A percentile compares a stretch with the other conserved stretches of the same genome.
phyloP scores from a whole-genome alignment of 2,329 filamentous ascomycete species.

The Albifimbria verrucaria region DNA sequence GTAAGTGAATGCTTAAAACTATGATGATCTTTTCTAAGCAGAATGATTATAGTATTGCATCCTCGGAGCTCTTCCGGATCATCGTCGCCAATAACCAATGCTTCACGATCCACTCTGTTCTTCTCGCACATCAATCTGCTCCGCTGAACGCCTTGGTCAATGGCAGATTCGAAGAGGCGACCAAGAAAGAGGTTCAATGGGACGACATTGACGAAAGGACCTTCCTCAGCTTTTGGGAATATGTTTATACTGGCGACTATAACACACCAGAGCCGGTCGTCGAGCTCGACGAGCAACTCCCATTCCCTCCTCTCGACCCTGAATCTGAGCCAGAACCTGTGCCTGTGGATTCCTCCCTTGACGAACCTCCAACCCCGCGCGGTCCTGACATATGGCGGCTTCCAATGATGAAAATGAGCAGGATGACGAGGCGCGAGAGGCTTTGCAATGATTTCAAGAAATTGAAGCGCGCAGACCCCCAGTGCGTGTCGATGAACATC shows the following conservation, averaged over 20 bases:
- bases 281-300: background rate
- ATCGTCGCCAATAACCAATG: slow-evolving; percentile 7
- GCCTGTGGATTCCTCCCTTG: background rate
- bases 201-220: slow-evolving; percentile 8
- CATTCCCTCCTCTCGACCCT: background rate
- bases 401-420: background rate
- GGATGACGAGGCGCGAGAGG: background rate
- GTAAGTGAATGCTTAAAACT: background rate
- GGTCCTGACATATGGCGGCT: too few species aligned
- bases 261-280: background rate
- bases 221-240: slow-evolving; percentile 11
- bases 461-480: background rate
- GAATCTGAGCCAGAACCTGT: background rate
- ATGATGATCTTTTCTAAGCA: background rate
- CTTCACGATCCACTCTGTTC: slow-evolving; percentile 11
- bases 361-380: too few species aligned
- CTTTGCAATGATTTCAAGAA: background rate
- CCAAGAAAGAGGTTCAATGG: slow-evolving; percentile 8
- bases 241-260: slow-evolving; percentile 11
- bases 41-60: background rate
- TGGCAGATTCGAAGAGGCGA: slow-evolving; percentile 7
- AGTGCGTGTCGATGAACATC: background rate
- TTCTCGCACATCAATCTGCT: slow-evolving; percentile 9
- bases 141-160: slow-evolving; percentile 8
- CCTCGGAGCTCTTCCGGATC: slow-evolving; percentile 7